Evolutionary conservation across 1,284 basidiomycete genomes (phyloP).

Genomic region (Taiwanofungus camphoratus): DNA sequence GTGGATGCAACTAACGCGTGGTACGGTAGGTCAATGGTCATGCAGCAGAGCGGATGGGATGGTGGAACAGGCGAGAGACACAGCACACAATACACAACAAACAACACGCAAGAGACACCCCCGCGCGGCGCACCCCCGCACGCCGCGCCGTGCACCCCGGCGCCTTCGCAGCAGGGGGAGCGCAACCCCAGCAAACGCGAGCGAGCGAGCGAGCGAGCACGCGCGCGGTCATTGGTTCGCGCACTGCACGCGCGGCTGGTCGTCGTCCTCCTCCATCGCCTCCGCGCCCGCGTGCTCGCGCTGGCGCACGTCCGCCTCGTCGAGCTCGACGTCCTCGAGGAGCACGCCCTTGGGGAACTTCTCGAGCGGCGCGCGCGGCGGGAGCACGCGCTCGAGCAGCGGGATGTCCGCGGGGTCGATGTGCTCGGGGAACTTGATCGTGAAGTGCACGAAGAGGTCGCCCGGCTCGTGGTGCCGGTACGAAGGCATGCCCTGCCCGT

Average conservation of each 20-base stretch:
- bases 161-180: too few species aligned
- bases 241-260: conserved; percentile 76
- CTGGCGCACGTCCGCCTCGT: conserved; percentile 79
- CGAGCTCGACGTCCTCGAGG: conserved; percentile 85
- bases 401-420: conserved; percentile 69
- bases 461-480: conserved; percentile 96
- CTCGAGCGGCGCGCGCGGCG: conserved; percentile 68
- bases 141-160: not conserved
- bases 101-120: not conserved
- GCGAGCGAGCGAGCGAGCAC: too few species aligned
- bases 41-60: conserved; percentile 16
- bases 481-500: conserved; percentile 97
- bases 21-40: conserved; percentile 20
- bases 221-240: conserved; percentile 62
- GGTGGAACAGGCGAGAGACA: conserved; percentile 21
- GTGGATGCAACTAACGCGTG: conserved; percentile 23
- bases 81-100: conserved; percentile 8
- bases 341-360: conserved; percentile 65
- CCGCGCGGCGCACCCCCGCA: not conserved
- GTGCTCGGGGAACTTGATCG: conserved; percentile 85
- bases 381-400: conserved; percentile 83
- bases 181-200: too few species aligned
- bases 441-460: conserved; percentile 87
- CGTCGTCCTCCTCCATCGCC: conserved; percentile 85
- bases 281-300: conserved; percentile 54